Evolutionary conservation across 1,284 basidiomycete species (phyloP), one percentile per base, ranked within the genome.

Genomic region (Cerrena zonata): DNA sequence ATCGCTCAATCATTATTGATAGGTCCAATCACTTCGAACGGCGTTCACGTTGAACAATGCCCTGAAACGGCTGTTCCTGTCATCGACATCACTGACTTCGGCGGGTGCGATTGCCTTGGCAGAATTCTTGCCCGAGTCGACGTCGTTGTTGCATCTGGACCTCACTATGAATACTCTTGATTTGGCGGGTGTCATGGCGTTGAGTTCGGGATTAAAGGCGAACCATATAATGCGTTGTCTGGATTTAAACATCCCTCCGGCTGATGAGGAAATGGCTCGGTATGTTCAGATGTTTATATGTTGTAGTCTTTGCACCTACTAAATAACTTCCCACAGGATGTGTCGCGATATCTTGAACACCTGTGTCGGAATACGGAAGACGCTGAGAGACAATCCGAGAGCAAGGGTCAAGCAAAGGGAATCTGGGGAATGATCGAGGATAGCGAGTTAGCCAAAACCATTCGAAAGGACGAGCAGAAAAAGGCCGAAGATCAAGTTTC

Each of bases 21-120:
- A 92, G 89, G 86, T 95, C 26, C 85, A 91, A 70, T 89, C 91
- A 0, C 73, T 97, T 3, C 81, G 94, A 7, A 92, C 91, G 0
- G 90, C 94, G 0, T 94, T 98, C 67, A 94, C 92, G 0, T 78
- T 97, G 54, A 97, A 98, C 66, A 88, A 86, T 1, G 86, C 91
- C 1, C 79, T 98, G 27, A 96, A 95, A 66, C 84, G 94, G 1
- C 74, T 99, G 30, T 98, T 97, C 74, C 78, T 99, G 23, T 85
- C 89, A 13, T 84, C 86, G 3, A 97, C 94, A 0, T 76, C 78
- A 4, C 77, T 99, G 59, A 82, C 81, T 0, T 89, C 91, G 0
- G 76, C 88, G 1, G 94, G 91, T 2, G 94, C 95, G 0, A 96
- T 99, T 52, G 90, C 92, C 0, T 79, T 99, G 1, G 95, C 95